Base-by-base conservation (phyloP, 306 rosid genomes). In the Cicer yamashitae region DNA sequence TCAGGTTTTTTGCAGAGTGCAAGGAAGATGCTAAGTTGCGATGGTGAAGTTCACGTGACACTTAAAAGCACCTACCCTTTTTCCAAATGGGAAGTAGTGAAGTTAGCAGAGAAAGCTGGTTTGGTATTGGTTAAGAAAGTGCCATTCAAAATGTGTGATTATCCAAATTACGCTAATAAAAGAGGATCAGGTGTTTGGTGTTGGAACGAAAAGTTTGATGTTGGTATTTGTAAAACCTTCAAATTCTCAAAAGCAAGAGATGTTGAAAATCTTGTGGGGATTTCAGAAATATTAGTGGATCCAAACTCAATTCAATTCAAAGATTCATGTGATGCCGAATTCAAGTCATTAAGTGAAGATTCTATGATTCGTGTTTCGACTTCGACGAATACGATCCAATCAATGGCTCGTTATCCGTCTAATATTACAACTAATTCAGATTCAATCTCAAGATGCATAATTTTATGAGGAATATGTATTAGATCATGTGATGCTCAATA, bases 41-140 rank as follows among this genome's bases (percentile, higher is more conserved):
- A 59, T 17, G 90, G 88, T 2, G 87, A 88, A 71, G 64, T 84
- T 65, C 87, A 84, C 4, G 78, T 85, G 6, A 85, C 87, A 18
- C 90, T 84, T 82, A 84, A 88, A 74, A 68, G 14, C 4, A 0
- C 63, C 0, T 0, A 63, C 3, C 86, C 88, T n/a, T 87, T 8
- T 50, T 6, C 7, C n/a, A 14, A 6, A 0, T 87, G 90, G 90
- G 68, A 73, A 18, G 45, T 82, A 62, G 84, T 14, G 60, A 34
- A 41, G 22, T 10, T 84, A 10, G 90, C 64, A 17, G 25, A 76
- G 37, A 39, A 79, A 60, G 63, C 10, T 10, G 71, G 70, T 1
- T 71, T 84, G 12, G 30, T 10, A 1, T 68, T 84, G 71, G 25
- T 48, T 1, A 14, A 75, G 13, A 11, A 82, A 47, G 62, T 44